Base-by-base conservation (phyloP, 129 eudicot genomes). In the Heracleum sosnowskyi region DNA sequence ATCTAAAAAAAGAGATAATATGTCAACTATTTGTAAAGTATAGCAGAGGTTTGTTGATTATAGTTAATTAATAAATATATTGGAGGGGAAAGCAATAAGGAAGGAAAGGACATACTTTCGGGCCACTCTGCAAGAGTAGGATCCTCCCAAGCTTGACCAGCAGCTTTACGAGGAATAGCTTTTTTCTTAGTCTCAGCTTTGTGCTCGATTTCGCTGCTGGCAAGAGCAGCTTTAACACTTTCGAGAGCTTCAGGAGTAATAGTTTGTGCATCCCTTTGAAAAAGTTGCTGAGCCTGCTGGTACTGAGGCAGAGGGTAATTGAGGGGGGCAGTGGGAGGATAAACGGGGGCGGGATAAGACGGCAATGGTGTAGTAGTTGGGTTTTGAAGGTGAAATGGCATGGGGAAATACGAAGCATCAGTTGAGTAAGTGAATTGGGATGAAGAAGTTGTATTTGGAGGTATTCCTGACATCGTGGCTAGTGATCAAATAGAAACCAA, bases 61-160 rank as follows among this genome's bases (percentile, higher is more conserved):
- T 37, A 37, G 40, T 37, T 37, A n/a, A n/a, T n/a, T n/a, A n/a
- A n/a, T 37, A 37, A 7, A 37, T 37, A 37, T 3, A 7, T 3
- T 37, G 40, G 5, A 37, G 40, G 6, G 40, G 15, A 42, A 11
- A 11, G 11, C 0, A 42, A 6, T n/a, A 39, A 5, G 42, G 11
- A 40, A 40, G 42, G 8, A 8, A 40, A 37, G n/a, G 75, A 7
- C 88, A 73, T 88, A 91, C 98, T 93, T 77, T 93, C 92, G 16
- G 98, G 98, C 98, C 97, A 94, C 39, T 94, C 96, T 31, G 98
- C 97, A 77, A 94, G 89, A 41, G 97, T 94, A 26, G 98, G 96
- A 85, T 94, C 98, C 84, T 94, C 97, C 98, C 97, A 94, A 35
- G 90, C 53, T 85, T 89, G 97, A 69, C 98, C 98, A 33, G 98